These are phyloP conservation scores for Sugiyamaella qingdaonensis DNA, from an alignment of 805 yeast species.

Conservation along the genomic window DNA sequence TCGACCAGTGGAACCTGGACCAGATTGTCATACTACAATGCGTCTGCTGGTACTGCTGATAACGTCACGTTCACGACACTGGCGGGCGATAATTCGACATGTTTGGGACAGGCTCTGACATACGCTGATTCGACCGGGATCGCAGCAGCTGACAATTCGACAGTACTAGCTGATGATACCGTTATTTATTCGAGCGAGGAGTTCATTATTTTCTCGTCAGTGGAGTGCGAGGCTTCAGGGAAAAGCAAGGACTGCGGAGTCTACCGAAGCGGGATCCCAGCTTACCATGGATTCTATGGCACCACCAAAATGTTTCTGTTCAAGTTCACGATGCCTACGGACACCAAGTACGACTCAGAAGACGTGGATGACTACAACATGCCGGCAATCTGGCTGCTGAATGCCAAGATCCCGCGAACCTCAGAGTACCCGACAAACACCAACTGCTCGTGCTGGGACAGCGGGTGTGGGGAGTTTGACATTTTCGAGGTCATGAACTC, in stretches of 20 bases:
- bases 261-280: constrained; percentile 82
- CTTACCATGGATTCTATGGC: constrained; percentile 92
- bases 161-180: constrained; percentile 63
- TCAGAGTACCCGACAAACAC: constrained; percentile 78
- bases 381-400: constrained; percentile 97
- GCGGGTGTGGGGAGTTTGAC: constrained; percentile 98
- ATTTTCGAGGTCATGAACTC: constrained; percentile 57
- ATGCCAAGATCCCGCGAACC: constrained; percentile 95
- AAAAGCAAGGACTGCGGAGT: constrained; percentile 61
- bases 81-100: background rate
- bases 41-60: constrained; percentile 60
- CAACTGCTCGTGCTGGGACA: constrained; percentile 87
- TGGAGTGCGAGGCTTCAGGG: constrained; percentile 31
- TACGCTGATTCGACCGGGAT: constrained; percentile 75
- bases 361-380: constrained; percentile 62
- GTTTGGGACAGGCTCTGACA: constrained; percentile 88
- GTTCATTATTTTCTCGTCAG: constrained; percentile 69
- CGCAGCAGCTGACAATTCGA: constrained; percentile 66
- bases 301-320: constrained; percentile 78
- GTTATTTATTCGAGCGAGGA: constrained; percentile 65
- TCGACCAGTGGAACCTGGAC: constrained; percentile 45
- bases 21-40: constrained; percentile 65
- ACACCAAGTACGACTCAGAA: constrained; percentile 25
- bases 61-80: constrained; percentile 54
- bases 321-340: constrained; percentile 91